Base-by-base conservation (phyloP, 805 yeast genomes). In the Saccharomyces eubayanus region DNA sequence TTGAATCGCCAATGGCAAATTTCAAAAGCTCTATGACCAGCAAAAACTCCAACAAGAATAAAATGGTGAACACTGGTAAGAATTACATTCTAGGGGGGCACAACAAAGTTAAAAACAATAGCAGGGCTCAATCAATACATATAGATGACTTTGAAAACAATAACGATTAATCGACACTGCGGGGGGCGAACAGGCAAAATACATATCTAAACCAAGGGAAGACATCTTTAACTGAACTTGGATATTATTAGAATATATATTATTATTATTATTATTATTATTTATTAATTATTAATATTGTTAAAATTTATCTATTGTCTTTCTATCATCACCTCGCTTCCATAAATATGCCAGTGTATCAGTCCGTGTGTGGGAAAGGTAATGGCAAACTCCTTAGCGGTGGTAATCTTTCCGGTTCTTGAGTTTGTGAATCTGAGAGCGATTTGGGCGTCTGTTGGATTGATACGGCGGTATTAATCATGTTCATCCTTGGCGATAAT, bases 41-140 rank as follows among this genome's bases (percentile, higher is more conserved):
- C 28, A 46, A 54, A n/a, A 57, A 55, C 16, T 55, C 59, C 11
- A 50, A 36, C 28, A 47, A 28, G 30, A 58, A 55, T 31, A 65
- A 60, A 52, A 61, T 63, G 5, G 70, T 66, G 2, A 66, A 55
- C 46, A 66, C 71, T 9, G 71, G 71, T 4, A 68, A 68, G 49
- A 67, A 66, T 53, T 67, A 67, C 49, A 67, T 68, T 20, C 55
- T 67, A 10, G 71, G 71, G 11, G 72, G 71, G 2, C 71, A 66
- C 49, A 64, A 62, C 46, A 51, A 65, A 36, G 59, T 61, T 31
- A 52, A 63, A 46, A 68, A 69, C 48, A 65, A 62, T 49, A 64
- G 68, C 41, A 64, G 72, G 51, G 68, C 70, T 8, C 71, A 69
- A 55, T 65, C 71, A 2, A 64, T 67, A 41, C 72, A 69, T 51